phyloP scores from a whole-genome alignment of 768 basidiomycete genomes.

The Asterophora parasitica region DNA sequence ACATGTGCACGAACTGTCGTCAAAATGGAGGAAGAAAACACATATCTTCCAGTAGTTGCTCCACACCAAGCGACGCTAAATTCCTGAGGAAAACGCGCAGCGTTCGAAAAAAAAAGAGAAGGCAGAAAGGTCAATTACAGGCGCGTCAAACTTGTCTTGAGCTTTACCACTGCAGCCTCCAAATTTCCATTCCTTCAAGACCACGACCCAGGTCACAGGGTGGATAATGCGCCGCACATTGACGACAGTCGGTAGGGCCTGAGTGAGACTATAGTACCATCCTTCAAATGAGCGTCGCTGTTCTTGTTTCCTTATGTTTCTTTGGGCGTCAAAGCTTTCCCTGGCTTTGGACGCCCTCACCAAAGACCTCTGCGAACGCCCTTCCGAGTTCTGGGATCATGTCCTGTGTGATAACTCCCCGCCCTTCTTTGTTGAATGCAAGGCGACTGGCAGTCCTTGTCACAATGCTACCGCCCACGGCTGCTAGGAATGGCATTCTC shows the following conservation, averaged over 20 bases:
- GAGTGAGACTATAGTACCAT: too few species aligned
- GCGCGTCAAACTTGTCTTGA: background rate
- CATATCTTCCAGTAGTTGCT: too few species aligned
- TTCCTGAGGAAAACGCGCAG: background rate
- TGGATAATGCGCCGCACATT: too few species aligned
- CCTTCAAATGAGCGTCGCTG: too few species aligned
- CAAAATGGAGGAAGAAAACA: too few species aligned
- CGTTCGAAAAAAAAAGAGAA: background rate
- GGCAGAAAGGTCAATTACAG: background rate
- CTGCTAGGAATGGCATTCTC: slow-evolving; percentile 77
- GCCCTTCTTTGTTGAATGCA: slow-evolving; percentile 72
- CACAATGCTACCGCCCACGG: slow-evolving; percentile 82
- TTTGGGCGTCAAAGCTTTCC: slow-evolving; percentile 13
- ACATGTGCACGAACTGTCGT: too few species aligned
- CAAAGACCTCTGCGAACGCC: slow-evolving; percentile 73
- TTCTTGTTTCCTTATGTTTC: too few species aligned
- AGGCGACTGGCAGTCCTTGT: slow-evolving; percentile 78
- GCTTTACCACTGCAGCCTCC: too few species aligned
- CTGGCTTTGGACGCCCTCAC: slow-evolving; percentile 40
- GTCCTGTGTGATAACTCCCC: slow-evolving; percentile 80
- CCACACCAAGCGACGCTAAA: background rate
- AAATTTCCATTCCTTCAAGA: too few species aligned
- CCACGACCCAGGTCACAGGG: too few species aligned
- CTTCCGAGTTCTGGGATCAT: slow-evolving; percentile 61
- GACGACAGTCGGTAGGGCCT: too few species aligned